Conservation (phyloP, 164 flowering plant genomes). For the Paratinospora sagittata region DNA sequence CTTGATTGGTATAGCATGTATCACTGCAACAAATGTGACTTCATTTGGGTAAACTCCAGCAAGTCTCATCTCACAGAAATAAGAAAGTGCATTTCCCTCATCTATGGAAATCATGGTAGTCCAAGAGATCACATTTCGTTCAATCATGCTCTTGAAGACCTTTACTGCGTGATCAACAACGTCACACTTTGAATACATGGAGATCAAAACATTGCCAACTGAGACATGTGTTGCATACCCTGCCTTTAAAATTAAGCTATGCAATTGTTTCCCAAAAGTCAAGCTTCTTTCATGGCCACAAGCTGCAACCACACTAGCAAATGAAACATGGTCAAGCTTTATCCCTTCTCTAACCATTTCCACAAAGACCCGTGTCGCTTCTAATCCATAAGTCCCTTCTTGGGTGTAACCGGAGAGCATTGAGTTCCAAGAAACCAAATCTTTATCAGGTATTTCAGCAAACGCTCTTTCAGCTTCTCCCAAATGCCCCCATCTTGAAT, state of each 20-base stretch:
- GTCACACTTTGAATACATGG: slow-evolving; percentile 65
- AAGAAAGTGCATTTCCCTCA: slow-evolving; percentile 44
- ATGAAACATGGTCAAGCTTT: slow-evolving; percentile 67
- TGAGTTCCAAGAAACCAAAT: slow-evolving; percentile 83
- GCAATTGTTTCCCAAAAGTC: slow-evolving; percentile 58
- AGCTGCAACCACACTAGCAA: slow-evolving; percentile 61
- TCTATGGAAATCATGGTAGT: slow-evolving; percentile 69
- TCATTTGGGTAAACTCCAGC: slow-evolving; percentile 81
- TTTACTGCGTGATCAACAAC: slow-evolving; percentile 34
- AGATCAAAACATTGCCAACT: slow-evolving; percentile 69
- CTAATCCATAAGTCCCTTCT: slow-evolving; percentile 45
- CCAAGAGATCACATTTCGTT: slow-evolving; percentile 82
- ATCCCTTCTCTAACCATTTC: slow-evolving; percentile 55
- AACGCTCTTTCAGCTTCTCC: slow-evolving; percentile 55
- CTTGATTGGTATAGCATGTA: slow-evolving; percentile 47
- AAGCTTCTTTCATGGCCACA: slow-evolving; percentile 62
- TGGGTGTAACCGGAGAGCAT: slow-evolving; percentile 71
- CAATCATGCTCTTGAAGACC: slow-evolving; percentile 56
- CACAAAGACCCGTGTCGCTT: slow-evolving; percentile 44
- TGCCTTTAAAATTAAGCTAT: slow-evolving; percentile 48
- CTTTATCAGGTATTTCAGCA: slow-evolving; percentile 53
- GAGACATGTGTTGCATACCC: slow-evolving; percentile 51
- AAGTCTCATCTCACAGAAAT: slow-evolving; percentile 59
- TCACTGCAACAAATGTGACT: slow-evolving; percentile 68
- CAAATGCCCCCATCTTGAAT: slow-evolving; percentile 42